Conservation (phyloP, 371 early-diverging fungal species). For the Mortierella sp. region DNA sequence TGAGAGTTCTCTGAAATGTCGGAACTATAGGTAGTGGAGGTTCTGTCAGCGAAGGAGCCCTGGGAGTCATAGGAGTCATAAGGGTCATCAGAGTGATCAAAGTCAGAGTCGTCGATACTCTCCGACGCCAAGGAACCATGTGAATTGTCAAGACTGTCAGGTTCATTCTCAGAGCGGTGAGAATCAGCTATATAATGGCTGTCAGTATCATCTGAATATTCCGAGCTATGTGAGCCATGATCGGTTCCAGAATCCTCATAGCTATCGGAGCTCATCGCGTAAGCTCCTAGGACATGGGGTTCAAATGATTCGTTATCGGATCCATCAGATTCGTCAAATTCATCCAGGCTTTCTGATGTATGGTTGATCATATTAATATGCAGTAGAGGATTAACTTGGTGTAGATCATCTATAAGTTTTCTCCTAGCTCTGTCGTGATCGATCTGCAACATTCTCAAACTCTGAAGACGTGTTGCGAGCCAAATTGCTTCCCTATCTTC, state of each 20-base stretch:
- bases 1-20: conserved; percentile 1
- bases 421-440: neutral
- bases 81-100: neutral
- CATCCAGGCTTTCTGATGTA: neutral
- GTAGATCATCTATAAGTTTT: neutral
- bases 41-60: neutral
- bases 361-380: neutral
- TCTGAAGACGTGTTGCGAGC: conserved; percentile 9
- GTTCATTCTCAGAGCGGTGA: too few species aligned
- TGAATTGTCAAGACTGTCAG: too few species aligned
- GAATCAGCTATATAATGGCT: too few species aligned
- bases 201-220: too few species aligned
- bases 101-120: neutral
- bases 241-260: neutral
- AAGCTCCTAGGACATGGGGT: neutral
- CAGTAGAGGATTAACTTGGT: neutral
- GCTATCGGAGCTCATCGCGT: neutral
- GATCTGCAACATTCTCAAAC: conserved; percentile 2
- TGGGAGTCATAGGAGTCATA: neutral
- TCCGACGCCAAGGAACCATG: too few species aligned
- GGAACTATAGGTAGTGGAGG: neutral
- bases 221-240: neutral
- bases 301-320: neutral
- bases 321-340: neutral
- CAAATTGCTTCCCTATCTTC: conserved; percentile 9